Base-by-base conservation (phyloP, 192 early-diverging fungal genomes). In the Podila verticillata region DNA sequence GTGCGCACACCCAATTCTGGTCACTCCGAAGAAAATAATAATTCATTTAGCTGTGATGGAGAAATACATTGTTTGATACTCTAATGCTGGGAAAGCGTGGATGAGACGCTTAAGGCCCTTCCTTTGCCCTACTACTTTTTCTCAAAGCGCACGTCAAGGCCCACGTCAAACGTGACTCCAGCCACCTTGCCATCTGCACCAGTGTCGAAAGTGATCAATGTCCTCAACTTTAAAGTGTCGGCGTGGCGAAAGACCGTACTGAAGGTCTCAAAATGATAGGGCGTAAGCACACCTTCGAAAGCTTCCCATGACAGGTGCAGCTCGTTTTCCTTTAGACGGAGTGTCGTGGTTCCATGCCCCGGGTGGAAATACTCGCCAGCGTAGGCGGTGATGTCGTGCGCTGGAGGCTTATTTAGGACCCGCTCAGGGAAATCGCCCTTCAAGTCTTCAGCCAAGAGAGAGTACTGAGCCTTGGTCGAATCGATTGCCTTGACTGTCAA, bases 211-310 rank as follows among this genome's bases (percentile, higher is more conserved):
- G 36, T 39, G 36, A 39, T 39, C 36, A 39, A 39, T 12, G 8
- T 39, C 10, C 36, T 24, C 39, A 57, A 59, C 26, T 29, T 69
- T n/a, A 0, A 5, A 47, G 10, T 39, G 10, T 17, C 64, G 28
- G 24, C 22, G 28, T 63, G 49, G 35, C 13, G n/a, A 19, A 39
- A 48, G 6, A 28, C 26, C 30, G 30, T 49, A 12, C 34, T 66
- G 64, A 68, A 68, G 13, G 66, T 47, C 22, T 68, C 66, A 7
- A 26, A 68, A 29, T 68, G 66, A 13, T 68, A 68, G 15, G 57
- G 56, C 17, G 39, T 29, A 26, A 69, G 4, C 8, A 44, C 44
- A 44, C 44, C 30, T 29, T 22, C 48, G 30, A 60, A 32, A 2
- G n/a, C 35, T 5, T 47, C 60, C 10, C n/a, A 49, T 29, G 7